Evolutionary conservation across 2,329 filamentous ascomycete species (phyloP).

Genomic region (Cytospora chrysosperma): DNA sequence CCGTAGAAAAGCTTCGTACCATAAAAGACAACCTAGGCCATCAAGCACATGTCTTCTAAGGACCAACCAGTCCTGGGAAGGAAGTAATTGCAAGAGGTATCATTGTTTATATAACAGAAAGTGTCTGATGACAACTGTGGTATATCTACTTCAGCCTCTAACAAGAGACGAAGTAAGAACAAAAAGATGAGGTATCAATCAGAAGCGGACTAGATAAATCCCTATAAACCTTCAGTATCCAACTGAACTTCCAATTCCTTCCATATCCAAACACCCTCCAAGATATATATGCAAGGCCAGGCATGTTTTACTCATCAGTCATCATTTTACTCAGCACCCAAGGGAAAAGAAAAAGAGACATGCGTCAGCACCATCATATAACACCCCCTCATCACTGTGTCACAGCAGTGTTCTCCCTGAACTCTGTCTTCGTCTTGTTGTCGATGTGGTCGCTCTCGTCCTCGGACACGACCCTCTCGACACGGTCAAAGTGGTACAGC

Average conservation of each 20-base stretch:
- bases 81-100: not conserved
- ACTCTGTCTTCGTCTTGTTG: not conserved
- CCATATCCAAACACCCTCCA: not conserved
- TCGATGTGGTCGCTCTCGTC: constrained; percentile 10
- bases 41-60: too few relatives aligned
- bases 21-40: too few relatives aligned
- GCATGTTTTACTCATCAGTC: not conserved
- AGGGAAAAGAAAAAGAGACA: not conserved
- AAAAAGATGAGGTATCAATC: not conserved
- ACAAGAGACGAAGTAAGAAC: not conserved
- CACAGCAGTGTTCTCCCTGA: not conserved
- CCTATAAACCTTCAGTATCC: not conserved
- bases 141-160: not conserved
- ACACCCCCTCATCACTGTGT: not conserved
- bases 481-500: constrained; percentile 41
- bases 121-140: not conserved
- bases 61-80: too few relatives aligned
- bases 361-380: not conserved
- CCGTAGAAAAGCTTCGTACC: too few relatives aligned
- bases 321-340: not conserved
- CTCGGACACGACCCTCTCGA: constrained; percentile 1
- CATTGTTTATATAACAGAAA: not conserved
- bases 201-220: not conserved
- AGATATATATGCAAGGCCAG: not conserved
- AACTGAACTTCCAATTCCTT: not conserved